Percentiles rank a stretch among this genome's conserved stretches.
phyloP scores from a whole-genome alignment of 768 basidiomycete genomes.

The Phlegmacium glaucopus region DNA sequence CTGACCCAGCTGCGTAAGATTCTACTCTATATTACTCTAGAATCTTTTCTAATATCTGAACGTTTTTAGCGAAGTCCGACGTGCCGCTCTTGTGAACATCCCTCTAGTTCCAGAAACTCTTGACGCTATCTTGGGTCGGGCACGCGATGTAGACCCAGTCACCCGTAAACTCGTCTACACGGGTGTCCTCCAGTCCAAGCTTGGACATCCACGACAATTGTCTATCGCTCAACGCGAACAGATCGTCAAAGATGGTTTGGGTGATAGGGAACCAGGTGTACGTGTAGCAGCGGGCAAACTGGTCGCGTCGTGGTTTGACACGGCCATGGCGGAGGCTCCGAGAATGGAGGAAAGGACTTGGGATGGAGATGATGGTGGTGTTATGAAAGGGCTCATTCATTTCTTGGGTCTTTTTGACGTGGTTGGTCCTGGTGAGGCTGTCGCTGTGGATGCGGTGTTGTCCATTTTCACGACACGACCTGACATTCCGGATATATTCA shows the following conservation, averaged over 20 bases:
- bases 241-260: slow-evolving; percentile 83
- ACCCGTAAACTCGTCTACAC: slow-evolving; percentile 80
- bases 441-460: slow-evolving; percentile 76
- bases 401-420: slow-evolving; percentile 54
- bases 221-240: slow-evolving; percentile 80
- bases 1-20: slow-evolving; percentile 69
- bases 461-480: slow-evolving; percentile 73
- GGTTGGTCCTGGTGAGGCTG: slow-evolving; percentile 61
- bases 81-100: slow-evolving; percentile 78
- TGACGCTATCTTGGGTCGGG: slow-evolving; percentile 66
- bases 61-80: slow-evolving; percentile 83
- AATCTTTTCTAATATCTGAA: neutral
- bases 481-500: slow-evolving; percentile 66
- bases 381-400: slow-evolving; percentile 42
- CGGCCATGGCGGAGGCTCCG: slow-evolving; percentile 39
- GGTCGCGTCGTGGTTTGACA: slow-evolving; percentile 79
- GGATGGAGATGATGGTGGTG: slow-evolving; percentile 43
- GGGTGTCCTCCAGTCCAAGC: slow-evolving; percentile 48
- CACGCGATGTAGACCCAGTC: slow-evolving; percentile 80
- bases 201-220: slow-evolving; percentile 68
- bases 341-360: slow-evolving; percentile 28
- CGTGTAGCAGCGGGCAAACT: slow-evolving; percentile 79
- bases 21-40: neutral
- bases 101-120: slow-evolving; percentile 63
- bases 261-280: slow-evolving; percentile 83